A percentile compares a stretch with the other conserved stretches of the same genome.
Evolutionary conservation across 2,329 filamentous ascomycete genomes (phyloP).

Genomic region (Paraconiothyrium brasiliense): DNA sequence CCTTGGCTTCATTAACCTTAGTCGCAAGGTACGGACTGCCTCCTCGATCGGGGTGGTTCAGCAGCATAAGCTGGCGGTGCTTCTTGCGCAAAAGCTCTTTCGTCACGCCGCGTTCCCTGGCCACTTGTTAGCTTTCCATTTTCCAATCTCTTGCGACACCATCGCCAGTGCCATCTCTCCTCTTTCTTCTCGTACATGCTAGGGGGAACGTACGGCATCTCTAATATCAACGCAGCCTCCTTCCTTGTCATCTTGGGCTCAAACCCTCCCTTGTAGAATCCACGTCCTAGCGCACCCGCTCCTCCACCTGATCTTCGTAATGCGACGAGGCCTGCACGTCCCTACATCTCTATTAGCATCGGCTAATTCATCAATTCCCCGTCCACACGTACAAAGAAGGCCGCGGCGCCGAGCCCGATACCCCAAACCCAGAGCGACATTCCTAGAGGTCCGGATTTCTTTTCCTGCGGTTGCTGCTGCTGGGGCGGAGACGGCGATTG

Average conservation of each 20-base stretch:
- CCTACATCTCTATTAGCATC: conserved; percentile 62
- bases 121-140: not conserved
- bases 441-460: conserved; percentile 22
- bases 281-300: conserved; percentile 79
- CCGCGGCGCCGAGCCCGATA: conserved; percentile 70
- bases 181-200: not conserved
- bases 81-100: conserved; percentile 96
- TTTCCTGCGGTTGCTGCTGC: conserved; percentile 8
- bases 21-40: conserved; percentile 96
- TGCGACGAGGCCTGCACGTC: conserved; percentile 90
- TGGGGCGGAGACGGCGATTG: conserved; percentile 5
- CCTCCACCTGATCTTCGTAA: conserved; percentile 79
- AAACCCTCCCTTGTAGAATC: conserved; percentile 99
- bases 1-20: conserved; percentile 98
- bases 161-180: not conserved
- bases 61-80: conserved; percentile 92
- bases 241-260: conserved; percentile 92
- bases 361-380: not conserved
- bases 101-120: conserved; percentile 83
- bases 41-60: conserved; percentile 97
- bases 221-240: conserved; percentile 89
- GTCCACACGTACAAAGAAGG: conserved; percentile 65
- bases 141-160: not conserved
- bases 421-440: conserved; percentile 71
- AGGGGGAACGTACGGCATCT: conserved; percentile 74